A percentile compares a stretch with the other conserved stretches of the same genome.
Conservation (phyloP, 139 green algal genomes). For the Eudorina sp. region DNA sequence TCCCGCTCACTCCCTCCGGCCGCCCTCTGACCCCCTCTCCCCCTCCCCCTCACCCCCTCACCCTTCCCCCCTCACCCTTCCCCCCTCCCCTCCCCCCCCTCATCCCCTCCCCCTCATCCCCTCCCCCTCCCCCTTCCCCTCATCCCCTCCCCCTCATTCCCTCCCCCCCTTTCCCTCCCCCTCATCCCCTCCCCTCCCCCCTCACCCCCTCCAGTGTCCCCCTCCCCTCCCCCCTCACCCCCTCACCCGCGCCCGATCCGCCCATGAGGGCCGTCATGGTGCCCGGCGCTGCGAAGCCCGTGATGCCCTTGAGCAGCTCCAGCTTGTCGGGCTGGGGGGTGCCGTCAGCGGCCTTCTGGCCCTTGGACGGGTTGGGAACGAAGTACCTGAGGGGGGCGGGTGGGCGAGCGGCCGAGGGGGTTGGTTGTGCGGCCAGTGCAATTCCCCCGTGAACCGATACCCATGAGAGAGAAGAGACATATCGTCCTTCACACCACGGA, state of each 20-base stretch:
- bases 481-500: neutral
- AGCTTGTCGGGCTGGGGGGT: neutral
- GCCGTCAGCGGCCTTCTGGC: neutral
- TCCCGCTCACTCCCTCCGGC: too few relatives aligned
- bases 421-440: neutral
- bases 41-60: neutral
- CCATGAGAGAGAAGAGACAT: neutral
- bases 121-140: neutral
- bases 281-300: slow-evolving; percentile 56
- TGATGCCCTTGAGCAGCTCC: slow-evolving; percentile 72
- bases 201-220: neutral
- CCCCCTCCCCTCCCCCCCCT: neutral
- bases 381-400: slow-evolving; percentile 66
- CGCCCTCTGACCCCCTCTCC: neutral
- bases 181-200: neutral
- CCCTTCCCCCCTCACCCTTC: neutral
- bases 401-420: neutral
- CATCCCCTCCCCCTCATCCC: neutral
- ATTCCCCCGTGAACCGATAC: neutral
- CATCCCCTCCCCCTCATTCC: neutral
- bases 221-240: too few relatives aligned
- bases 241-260: slow-evolving; percentile 50
- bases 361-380: slow-evolving; percentile 72
- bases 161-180: neutral
- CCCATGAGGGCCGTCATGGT: slow-evolving; percentile 80